Evolutionary conservation across 805 yeast genomes (phyloP).

Genomic region (Blastobotrys mokoenaii): DNA sequence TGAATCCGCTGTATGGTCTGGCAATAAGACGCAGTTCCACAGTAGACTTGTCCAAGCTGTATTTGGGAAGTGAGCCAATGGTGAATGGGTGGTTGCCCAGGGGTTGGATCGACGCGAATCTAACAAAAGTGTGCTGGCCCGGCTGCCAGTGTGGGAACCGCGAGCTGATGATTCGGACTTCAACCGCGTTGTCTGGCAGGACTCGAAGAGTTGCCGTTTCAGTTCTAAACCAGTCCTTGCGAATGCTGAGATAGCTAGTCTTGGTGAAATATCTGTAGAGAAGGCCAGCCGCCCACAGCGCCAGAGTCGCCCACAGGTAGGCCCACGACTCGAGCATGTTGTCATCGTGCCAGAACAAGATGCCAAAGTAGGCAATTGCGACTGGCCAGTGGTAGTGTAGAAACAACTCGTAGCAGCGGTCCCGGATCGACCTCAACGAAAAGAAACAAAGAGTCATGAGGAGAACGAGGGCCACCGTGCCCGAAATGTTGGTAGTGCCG

Average conservation of each 20-base stretch:
- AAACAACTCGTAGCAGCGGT: conserved; percentile 14
- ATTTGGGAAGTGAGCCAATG: conserved; percentile 9
- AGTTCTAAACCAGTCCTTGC: conserved; percentile 11
- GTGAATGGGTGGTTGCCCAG: conserved; percentile 17
- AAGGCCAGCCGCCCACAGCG: conserved; percentile 9
- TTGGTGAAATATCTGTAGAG: conserved; percentile 12
- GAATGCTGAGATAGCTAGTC: conserved; percentile 12
- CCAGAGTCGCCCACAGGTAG: conserved; percentile 13
- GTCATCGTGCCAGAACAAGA: conserved; percentile 14
- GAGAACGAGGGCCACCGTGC: conserved; percentile 8
- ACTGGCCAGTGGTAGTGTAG: conserved; percentile 17
- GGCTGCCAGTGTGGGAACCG: conserved; percentile 12
- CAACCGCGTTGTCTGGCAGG: conserved; percentile 4
- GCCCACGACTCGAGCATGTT: conserved; percentile 11
- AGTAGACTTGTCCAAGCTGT: background rate
- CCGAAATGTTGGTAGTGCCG: conserved; percentile 1
- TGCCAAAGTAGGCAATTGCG: conserved; percentile 13
- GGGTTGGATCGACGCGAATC: conserved; percentile 12
- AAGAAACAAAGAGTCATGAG: conserved; percentile 10
- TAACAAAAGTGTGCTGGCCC: conserved; percentile 15
- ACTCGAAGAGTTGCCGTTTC: conserved; percentile 8
- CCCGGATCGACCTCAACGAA: conserved; percentile 11
- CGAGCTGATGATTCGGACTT: background rate
- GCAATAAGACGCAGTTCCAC: conserved; percentile 33
- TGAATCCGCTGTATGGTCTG: conserved; percentile 19